Evolutionary conservation across 1,284 basidiomycete species (phyloP), one percentile per base, ranked within the genome.

Genomic region (Rhizopogon parksii): DNA sequence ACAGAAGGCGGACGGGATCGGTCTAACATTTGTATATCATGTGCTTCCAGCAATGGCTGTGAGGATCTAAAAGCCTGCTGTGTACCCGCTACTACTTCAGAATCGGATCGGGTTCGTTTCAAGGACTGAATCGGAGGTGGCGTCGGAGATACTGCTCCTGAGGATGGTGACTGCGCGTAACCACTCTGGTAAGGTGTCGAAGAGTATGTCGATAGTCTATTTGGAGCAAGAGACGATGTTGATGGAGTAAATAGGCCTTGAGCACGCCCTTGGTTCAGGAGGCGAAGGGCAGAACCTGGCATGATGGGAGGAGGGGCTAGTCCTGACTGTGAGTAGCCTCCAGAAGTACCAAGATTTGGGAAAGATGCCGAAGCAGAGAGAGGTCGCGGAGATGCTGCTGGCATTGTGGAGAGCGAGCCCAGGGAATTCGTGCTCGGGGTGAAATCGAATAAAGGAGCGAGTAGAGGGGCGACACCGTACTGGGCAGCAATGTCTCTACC

Each of bases 401-500:
- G 66, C 30, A 72, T 71, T 48, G 80, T 72, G 46, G 85, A 82
- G 42, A 88, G 73, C 36, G 80, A 71, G 14, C 76, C 70, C 46
- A 87, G 70, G 9, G 82, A 77, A 61, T 76, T 79, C n/a, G 83
- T 80, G 52, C 76, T 84, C 2, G 92, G 91, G 15, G 85, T 82
- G 65, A 94, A 95, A 68, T 96, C 93, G 66, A 97, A 95, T 54
- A 98, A 77, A 2, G 94, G 91, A 0, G 84, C 78, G 49, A 98
- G 79, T 48, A 93, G 76, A 43, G 85, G 81, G 15, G 86, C 83
- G 32, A 96, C 92, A 49, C 90, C 91, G 69, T 90, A 95, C 62
- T 92, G 90, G n/a, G 81, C 69, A 8, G 95, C 92, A 38, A 98
- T 83, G 57, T 94, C 91, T 53, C 88, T 82, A 30, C 92, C 94